Base-by-base conservation (phyloP, 2,329 filamentous ascomycete genomes). In the Ustilaginoidea virens region DNA sequence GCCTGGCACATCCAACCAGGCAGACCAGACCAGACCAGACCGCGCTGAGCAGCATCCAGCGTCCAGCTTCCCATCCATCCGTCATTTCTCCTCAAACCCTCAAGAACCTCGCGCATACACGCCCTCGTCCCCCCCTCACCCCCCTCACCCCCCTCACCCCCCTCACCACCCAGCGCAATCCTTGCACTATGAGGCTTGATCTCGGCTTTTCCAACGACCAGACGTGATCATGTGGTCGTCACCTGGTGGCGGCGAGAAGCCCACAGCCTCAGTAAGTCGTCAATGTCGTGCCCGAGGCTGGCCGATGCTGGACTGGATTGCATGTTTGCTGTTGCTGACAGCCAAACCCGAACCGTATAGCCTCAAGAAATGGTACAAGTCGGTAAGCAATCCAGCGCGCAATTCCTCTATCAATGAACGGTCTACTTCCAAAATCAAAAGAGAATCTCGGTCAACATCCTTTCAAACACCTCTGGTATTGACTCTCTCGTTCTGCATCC, bases 311-410 rank as follows among this genome's bases (percentile, higher is more conserved):
- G 27, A 38, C 27, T 27, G 12, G 19, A 31, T 36, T n/a, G n/a
- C n/a, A n/a, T n/a, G n/a, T n/a, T n/a, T n/a, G n/a, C n/a, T n/a
- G n/a, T 38, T 39, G 41, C 48, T 56, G 42, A 55, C 49, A 41
- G 41, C 50, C 49, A 42, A 43, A 49, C 49, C 48, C 45, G n/a
- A 9, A 7, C 17, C 13, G 11, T 8, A 47, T 51, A 43, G 53
- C 45, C 59, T 49, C 63, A 96, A 83, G 90, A 98, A 69, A 98
- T 98, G 90, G 82, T 94, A 44, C 87, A 98, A 79, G 86, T 98
- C 65, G 87, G 90, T 96, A 77, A 47, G 66, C 64, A 31, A 32
- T 7, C 23, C 21, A 30, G 16, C 20, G 14, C 5, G 6, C 27
- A 15, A 14, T 23, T n/a, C 23, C 17, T 11, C 17, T 17, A 14